A percentile compares a stretch with the other conserved stretches of the same genome.
These are phyloP conservation scores for Cladosporium cucumerinum DNA, from an alignment of 2,329 filamentous ascomycete species.

Conservation along the genomic window DNA sequence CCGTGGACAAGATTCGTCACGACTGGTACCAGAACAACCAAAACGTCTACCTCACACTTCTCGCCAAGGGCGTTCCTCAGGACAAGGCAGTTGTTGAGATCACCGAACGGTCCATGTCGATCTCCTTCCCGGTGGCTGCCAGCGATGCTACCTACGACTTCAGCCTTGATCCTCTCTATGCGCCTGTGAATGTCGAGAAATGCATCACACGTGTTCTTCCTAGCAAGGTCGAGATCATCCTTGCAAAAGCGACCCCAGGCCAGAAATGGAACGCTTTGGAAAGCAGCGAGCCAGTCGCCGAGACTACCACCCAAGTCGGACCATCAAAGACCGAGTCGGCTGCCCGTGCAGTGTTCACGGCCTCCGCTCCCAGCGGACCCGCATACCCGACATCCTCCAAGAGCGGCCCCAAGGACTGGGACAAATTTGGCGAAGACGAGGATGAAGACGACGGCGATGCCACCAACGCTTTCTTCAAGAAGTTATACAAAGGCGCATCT, in stretches of 20 bases:
- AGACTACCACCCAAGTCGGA: slow-evolving; percentile 15
- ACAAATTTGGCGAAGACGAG: slow-evolving; percentile 64
- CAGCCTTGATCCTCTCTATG: slow-evolving; percentile 64
- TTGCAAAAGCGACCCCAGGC: slow-evolving; percentile 64
- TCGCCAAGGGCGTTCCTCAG: slow-evolving; percentile 62
- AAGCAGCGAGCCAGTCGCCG: slow-evolving; percentile 35
- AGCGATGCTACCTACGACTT: slow-evolving; percentile 57
- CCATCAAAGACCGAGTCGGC: background rate
- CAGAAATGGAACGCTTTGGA: slow-evolving; percentile 66
- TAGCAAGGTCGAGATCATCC: slow-evolving; percentile 74
- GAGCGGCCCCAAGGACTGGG: slow-evolving; percentile 85
- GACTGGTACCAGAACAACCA: slow-evolving; percentile 66
- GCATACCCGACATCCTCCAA: slow-evolving; percentile 84
- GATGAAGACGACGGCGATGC: slow-evolving; percentile 57
- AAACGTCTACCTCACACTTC: slow-evolving; percentile 61
- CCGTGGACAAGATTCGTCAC: slow-evolving; percentile 59
- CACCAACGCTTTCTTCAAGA: slow-evolving; percentile 84
- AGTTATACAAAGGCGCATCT: slow-evolving; percentile 72
- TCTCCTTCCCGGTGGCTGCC: slow-evolving; percentile 55
- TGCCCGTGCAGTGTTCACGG: slow-evolving; percentile 22
- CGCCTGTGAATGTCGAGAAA: slow-evolving; percentile 57
- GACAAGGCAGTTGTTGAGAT: slow-evolving; percentile 55
- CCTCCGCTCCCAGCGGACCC: slow-evolving; percentile 42
- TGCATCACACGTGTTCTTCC: slow-evolving; percentile 65
- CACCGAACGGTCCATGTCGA: slow-evolving; percentile 45